Evolutionary conservation across 495 filamentous ascomycete species (phyloP), one percentile per base, ranked within the genome.

Genomic region (Hypoxylon lienhwacheense): DNA sequence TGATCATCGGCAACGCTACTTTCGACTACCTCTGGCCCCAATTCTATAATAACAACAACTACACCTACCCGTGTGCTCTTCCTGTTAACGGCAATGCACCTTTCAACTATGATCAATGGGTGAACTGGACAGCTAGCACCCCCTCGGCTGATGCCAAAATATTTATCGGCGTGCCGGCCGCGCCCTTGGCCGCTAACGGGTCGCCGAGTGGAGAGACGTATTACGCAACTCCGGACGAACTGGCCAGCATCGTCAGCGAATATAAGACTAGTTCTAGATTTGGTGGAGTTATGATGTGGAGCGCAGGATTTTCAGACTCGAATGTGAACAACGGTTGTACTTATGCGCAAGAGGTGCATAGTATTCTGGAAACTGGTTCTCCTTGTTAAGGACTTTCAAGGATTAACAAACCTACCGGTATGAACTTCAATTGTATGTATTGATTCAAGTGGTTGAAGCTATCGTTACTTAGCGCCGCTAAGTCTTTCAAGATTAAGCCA

Each of bases 261-360:
- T 60, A 61, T 39, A 67, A 65, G 37, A 60, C 53, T 33, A 63
- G 72, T 41, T 22, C 53, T 10, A 71, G 73, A 15, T 76, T 80
- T 44, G 79, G 78, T 4, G 79, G 79, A 5, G 64, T 81, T 32
- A 65, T 81, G 79, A 66, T 82, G 58, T 81, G 79, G 79, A 73
- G 73, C 51, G 79, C 74, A 4, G 72, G 68, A 0, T 73, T 72
- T 56, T 74, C 72, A 10, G 74, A 77, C 49, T 43, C 67, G 0
- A 73, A 76, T 19, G 63, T 71, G 22, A 66, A 65, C 34, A 66
- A 72, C 25, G 70, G 71, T 15, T 75, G 71, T 56, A 75, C 55
- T 29, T 77, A 72, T 47, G 73, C 68, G 21, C 71, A 77, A 53
- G 61, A 70, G 35, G 69, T 66, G 0, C 56, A 51, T 32, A 55